phyloP scores from a whole-genome alignment of 176 grass and related monocot species.

The Ensete glaucum region DNA sequence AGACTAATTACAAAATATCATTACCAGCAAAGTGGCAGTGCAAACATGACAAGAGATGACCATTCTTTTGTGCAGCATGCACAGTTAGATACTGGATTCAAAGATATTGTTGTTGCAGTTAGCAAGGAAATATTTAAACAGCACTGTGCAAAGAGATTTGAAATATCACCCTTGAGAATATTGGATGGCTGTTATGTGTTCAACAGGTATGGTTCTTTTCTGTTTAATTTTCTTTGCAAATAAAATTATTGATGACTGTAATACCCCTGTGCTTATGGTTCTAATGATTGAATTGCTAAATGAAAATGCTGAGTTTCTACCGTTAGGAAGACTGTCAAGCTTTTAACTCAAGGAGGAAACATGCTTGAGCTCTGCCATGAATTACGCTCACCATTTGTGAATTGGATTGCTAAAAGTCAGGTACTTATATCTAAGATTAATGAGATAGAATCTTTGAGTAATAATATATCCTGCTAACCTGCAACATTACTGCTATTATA shows the following conservation, averaged over 20 bases:
- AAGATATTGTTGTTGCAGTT: conserved; percentile 65
- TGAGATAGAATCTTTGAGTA: background rate
- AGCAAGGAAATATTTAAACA: conserved; percentile 90
- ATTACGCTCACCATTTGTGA: conserved; percentile 69
- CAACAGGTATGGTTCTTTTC: conserved; percentile 44
- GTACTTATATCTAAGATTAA: conserved; percentile 14
- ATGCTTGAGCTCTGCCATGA: conserved; percentile 95
- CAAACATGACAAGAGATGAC: conserved; percentile 38
- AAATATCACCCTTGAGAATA: conserved; percentile 60
- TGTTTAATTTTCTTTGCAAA: conserved; percentile 11
- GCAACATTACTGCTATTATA: background rate
- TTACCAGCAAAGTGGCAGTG: conserved; percentile 42
- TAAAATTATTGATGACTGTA: background rate
- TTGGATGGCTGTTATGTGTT: conserved; percentile 43
- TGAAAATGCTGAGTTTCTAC: conserved; percentile 7
- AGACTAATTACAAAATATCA: conserved; percentile 55
- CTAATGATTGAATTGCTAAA: conserved; percentile 15
- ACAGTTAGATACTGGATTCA: conserved; percentile 54
- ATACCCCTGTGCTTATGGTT: background rate
- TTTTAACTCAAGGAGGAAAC: conserved; percentile 87
- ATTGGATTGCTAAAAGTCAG: conserved; percentile 63
- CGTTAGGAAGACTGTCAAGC: conserved; percentile 69
- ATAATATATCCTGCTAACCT: background rate
- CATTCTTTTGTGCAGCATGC: conserved; percentile 23
- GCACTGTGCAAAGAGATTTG: conserved; percentile 91